Evolutionary conservation across 192 early-diverging fungal species (phyloP).

Genomic region (Jimgerdemannia lactiflua): DNA sequence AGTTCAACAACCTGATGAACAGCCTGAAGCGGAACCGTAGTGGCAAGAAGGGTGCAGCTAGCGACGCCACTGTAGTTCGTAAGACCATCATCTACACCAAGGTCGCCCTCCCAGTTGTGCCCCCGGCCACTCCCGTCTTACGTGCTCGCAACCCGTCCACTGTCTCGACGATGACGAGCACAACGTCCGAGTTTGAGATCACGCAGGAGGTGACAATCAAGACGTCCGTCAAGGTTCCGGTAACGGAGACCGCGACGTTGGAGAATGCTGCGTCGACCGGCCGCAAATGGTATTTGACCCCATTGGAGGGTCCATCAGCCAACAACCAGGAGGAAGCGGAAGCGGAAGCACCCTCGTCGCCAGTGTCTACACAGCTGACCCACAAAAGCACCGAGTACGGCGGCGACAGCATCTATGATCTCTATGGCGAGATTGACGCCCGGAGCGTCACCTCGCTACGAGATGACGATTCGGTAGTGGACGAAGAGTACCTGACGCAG

Average conservation of each 20-base stretch:
- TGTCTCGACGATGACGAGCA: neutral
- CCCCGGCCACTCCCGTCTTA: neutral
- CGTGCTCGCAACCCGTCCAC: neutral
- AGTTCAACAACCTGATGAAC: neutral
- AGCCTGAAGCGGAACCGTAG: neutral
- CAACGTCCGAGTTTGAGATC: slow-evolving; percentile 2
- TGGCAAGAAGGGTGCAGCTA: neutral
- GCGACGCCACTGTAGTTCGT: slow-evolving; percentile 19
- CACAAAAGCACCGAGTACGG: slow-evolving; percentile 5
- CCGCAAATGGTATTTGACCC: slow-evolving; percentile 4
- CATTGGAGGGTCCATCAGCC: slow-evolving; percentile 10
- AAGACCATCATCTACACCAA: slow-evolving; percentile 30
- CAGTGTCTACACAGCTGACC: neutral
- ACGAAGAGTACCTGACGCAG: neutral
- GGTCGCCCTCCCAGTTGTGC: slow-evolving; percentile 7
- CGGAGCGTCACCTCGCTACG: neutral
- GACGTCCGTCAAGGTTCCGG: neutral
- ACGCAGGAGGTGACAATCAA: neutral
- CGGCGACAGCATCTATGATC: slow-evolving; percentile 17
- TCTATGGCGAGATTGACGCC: neutral
- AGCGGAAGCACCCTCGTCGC: neutral
- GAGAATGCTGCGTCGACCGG: slow-evolving; percentile 22
- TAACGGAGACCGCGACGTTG: slow-evolving; percentile 2
- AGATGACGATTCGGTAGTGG: neutral
- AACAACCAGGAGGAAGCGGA: neutral